phyloP scores from a whole-genome alignment of 2,329 filamentous ascomycete species.

The Pestalotiopsis sp. region DNA sequence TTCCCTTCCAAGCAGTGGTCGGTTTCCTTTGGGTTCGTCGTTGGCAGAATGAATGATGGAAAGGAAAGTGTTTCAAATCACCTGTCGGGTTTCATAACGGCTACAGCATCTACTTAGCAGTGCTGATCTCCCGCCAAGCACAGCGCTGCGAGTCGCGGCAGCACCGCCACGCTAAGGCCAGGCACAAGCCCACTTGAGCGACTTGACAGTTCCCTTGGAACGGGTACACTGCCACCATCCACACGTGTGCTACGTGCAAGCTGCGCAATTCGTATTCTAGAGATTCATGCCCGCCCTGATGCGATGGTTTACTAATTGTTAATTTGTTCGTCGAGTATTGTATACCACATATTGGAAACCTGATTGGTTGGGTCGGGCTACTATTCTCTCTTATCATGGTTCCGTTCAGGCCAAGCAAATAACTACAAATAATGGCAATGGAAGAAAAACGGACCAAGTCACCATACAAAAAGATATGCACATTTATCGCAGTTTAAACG shows the following conservation, averaged over 20 bases:
- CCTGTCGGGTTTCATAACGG: slow-evolving; percentile 15
- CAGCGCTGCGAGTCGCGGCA: neutral
- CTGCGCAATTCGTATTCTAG: neutral
- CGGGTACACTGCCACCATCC: neutral
- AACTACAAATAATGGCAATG: no score
- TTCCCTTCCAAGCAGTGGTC: neutral
- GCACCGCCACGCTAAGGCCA: neutral
- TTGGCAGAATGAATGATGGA: neutral
- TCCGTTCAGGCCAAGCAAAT: no score
- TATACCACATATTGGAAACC: no score
- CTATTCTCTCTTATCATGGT: no score
- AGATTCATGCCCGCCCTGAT: neutral
- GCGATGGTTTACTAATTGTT: no score
- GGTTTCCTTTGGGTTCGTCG: neutral
- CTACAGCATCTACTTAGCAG: slow-evolving; percentile 1
- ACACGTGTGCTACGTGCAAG: neutral
- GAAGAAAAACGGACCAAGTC: no score
- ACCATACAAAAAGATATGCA: neutral
- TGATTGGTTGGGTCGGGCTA: no score
- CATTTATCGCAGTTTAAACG: neutral
- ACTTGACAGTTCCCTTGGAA: neutral
- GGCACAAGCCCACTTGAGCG: neutral
- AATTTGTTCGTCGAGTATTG: no score
- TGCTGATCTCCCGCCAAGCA: neutral
- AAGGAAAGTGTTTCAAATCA: slow-evolving; percentile 2